Percentiles rank a stretch among this genome's conserved stretches.
Evolutionary conservation across 2,329 filamentous ascomycete species (phyloP).

Genomic region (Cercospora nicotianae): DNA sequence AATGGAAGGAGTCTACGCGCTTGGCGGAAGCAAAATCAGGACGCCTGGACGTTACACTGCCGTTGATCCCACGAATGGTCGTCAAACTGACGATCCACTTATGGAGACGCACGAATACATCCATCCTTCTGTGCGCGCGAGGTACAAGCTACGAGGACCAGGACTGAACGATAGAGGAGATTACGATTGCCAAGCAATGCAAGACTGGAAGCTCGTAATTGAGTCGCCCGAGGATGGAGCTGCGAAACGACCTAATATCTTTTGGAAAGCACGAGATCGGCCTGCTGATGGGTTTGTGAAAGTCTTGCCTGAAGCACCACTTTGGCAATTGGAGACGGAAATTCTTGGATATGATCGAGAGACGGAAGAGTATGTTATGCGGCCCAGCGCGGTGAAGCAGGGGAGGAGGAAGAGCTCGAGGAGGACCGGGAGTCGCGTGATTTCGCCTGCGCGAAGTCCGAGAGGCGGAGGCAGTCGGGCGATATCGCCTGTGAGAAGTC

Average conservation of each 20-base stretch:
- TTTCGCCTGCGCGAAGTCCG: conserved; percentile 6
- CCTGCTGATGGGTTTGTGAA: conserved; percentile 41
- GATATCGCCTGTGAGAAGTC: conserved; percentile 2
- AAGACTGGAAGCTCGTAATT: conserved; percentile 51
- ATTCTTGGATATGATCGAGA: conserved; percentile 44
- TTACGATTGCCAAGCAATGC: conserved; percentile 48
- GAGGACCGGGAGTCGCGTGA: conserved; percentile 14
- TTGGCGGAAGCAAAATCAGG: conserved; percentile 48
- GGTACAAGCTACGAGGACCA: conserved; percentile 48
- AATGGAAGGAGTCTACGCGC: conserved; percentile 48
- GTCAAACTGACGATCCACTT: conserved; percentile 46
- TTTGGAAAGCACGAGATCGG: conserved; percentile 44
- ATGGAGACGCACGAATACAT: conserved; percentile 54
- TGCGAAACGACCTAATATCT: conserved; percentile 42
- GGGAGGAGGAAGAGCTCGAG: conserved; percentile 22
- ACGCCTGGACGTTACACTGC: conserved; percentile 51
- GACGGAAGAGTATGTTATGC: conserved; percentile 44
- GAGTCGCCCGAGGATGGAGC: conserved; percentile 41
- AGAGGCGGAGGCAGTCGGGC: background rate
- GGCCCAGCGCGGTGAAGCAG: conserved; percentile 24
- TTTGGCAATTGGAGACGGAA: conserved; percentile 48
- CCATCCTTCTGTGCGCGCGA: conserved; percentile 50
- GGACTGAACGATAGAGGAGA: conserved; percentile 47
- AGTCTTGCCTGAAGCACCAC: conserved; percentile 47
- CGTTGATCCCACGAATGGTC: conserved; percentile 47